Base-by-base conservation (phyloP, 2,329 filamentous ascomycete species). In the Paecilomyces fulvus region DNA sequence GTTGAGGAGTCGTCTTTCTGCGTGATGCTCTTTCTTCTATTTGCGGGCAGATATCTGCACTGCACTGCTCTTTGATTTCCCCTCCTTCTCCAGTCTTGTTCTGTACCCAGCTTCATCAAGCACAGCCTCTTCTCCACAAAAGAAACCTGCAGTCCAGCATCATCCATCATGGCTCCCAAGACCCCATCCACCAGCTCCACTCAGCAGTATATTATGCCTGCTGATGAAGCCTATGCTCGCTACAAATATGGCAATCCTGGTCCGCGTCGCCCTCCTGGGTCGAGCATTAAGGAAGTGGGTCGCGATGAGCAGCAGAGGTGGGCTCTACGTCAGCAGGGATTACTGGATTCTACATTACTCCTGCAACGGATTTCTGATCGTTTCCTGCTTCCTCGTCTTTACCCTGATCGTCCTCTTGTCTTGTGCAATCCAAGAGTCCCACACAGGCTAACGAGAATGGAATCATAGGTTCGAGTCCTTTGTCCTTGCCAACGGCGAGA, bases 391-490 rank as follows among this genome's bases (percentile, higher is more conserved):
- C 11, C 5, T 14, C 8, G 7, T 37, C 17, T 17, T 17, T 17
- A 4, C 37, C 12, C 17, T 37, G 33, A 17, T 54, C 25, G 21
- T 23, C 9, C 11, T 54, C 52, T 54, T 30, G n/a, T 52, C 37
- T 43, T 10, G 30, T 31, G 20, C 20, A 5, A 25, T 2, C 28
- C 11, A 49, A 53, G 23, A 30, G 17, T 30, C 31, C 55, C 51
- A 57, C 58, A 46, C 50, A 62, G 71, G 63, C 58, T 56, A 20
- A 57, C 21, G 48, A 10, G 2, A 17, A 43, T 37, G 31, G 23
- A 20, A 55, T 28, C 57, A 67, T 60, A 97, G 94, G 70, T 95
- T 95, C 78, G 94, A 97, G 80, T 84, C 95, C 52, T 97, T 96
- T 77, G 77, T 96, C 61, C 87, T 97, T 58, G 83, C 75, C 46